Evolutionary conservation across 805 yeast genomes (phyloP), one percentile per base, ranked within the genome.

Genomic region (Pichia insulana): DNA sequence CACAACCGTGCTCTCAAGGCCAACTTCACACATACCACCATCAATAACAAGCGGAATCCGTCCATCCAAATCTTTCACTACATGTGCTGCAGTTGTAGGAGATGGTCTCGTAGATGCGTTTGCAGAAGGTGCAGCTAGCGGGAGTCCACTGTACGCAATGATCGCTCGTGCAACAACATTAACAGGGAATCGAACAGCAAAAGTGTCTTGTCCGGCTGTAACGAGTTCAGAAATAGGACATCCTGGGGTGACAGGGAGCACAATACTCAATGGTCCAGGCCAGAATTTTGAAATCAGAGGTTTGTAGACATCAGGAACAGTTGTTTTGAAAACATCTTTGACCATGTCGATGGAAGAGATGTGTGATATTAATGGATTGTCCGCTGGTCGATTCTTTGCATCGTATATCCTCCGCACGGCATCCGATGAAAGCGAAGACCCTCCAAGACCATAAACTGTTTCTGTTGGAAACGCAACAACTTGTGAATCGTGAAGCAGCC

Each of bases 111-210:
- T 92, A 2, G 96, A 87, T 1, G 96, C 90, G 61, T 92, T 92
- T 2, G 98, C 98, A 1, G 96, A 86, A 0, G 98, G 98, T 0
- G 98, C 98, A 1, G 98, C 98, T 30, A 92, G 63, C 1, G 98
- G 97, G 2, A 83, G 74, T 50, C 88, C 92, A 41, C 94, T 76
- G 11, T 84, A 54, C 2, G 86, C 83, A 41, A 92, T 88, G 36
- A 92, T 65, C 0, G 97, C 95, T 47, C 98, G 68, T 0, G 97
- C 97, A 1, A 92, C 74, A 1, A 90, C 86, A 60, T 90, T 83
- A 4, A 73, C 65, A 2, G 98, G 98, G 58, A 92, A 71, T 46
- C 98, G 71, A 1, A 88, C 94, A 0, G 97, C 98, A 58, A 89
- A 85, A 0, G 98, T 92, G 15, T 78, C 69, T 58, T 90, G 97